Base-by-base conservation (phyloP, 768 basidiomycete species). In the Paxillus ammoniavirescens region DNA sequence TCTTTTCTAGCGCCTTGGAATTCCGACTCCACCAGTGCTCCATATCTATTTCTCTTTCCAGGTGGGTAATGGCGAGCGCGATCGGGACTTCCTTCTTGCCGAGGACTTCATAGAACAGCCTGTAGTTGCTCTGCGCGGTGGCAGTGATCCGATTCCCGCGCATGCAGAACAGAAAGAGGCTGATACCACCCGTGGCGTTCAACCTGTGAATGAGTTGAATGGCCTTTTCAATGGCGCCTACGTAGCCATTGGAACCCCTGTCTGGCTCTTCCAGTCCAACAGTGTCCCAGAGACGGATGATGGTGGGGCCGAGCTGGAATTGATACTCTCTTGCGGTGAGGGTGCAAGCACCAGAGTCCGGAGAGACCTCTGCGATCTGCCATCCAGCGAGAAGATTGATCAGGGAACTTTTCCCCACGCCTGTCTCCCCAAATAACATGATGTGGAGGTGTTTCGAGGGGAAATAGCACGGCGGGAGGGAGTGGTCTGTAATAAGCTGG, bases 361-460 rank as follows among this genome's bases (percentile, higher is more conserved):
- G 6, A 9, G 53, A 58, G 23, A 53, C 47, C 2, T 21, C 1
- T 15, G 57, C 57, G 15, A 51, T 18, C 0, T 51, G 15, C 21
- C 18, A 4, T 15, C 57, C 57, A 1, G 53, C 45, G 10, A 58
- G 45, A 2, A 58, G 53, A 15, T 57, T 57, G 31, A 57, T 47
- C 6, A 57, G 21, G 0, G 56, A 53, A 42, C 56, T 57, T 43
- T 54, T 58, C 18, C 56, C 56, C 21, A 52, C 42, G 15, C 73
- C 72, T 0, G 66, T 62, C 47, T 72, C 71, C 0, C 73, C 73
- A 49, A 75, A 74, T 4, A 75, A 21, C 15, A 75, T 57, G 33
- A 73, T 50, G 43, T 73, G 43, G 37, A 53, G 17, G 8, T 41
- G 28, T 18, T 42, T 47, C 3, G 44, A 36, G 5, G 44, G 28